Evolutionary conservation across 169 alveolate species (phyloP), one percentile per base, ranked within the genome.

Genomic region (Plasmodium gaboni): DNA sequence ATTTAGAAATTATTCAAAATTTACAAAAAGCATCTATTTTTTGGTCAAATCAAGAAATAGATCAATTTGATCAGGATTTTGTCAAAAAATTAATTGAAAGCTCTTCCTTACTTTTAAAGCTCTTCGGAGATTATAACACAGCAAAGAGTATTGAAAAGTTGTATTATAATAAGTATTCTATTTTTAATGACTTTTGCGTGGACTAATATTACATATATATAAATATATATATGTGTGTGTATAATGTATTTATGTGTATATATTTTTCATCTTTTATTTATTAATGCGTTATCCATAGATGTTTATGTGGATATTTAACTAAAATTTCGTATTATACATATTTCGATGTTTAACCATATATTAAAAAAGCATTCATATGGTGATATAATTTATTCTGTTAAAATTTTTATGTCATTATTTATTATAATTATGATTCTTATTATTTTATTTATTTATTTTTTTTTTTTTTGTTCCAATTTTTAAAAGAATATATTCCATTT

Each of bases 1-100:
- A 94, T 59, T 67, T 94, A n/a, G 89, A 92, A 55, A 85, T 83
- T 19, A 2, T 86, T 2, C 71, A 53, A 9, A 64, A 42, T 50
- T 57, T 74, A 44, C 94, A 94, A 91, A 94, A 94, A 42, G 96
- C 96, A 17, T 92, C 96, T 4, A 94, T 94, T 13, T 94, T 93
- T 88, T 94, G 96, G 96, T 95, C 96, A 12, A 94, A 94, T 74
- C 96, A 94, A 70, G 96, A 94, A 74, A 85, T 94, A n/a, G 86
- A 94, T 48, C 89, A 93, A 42, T 94, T 94, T 53, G 95, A 92
- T 87, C 88, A 93, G 60, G 92, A 64, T 9, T 94, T 91, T 80
- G 95, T 88, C 5, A 69, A 76, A 63, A 76, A 88, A 38, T 42
- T 88, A 19, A 76, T 88, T 28, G 92, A 86, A 64, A 71, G 92